A percentile compares a stretch with the other conserved stretches of the same genome.
Conservation (phyloP, 345 rosid species). For the Bretschneidera sinensis region DNA sequence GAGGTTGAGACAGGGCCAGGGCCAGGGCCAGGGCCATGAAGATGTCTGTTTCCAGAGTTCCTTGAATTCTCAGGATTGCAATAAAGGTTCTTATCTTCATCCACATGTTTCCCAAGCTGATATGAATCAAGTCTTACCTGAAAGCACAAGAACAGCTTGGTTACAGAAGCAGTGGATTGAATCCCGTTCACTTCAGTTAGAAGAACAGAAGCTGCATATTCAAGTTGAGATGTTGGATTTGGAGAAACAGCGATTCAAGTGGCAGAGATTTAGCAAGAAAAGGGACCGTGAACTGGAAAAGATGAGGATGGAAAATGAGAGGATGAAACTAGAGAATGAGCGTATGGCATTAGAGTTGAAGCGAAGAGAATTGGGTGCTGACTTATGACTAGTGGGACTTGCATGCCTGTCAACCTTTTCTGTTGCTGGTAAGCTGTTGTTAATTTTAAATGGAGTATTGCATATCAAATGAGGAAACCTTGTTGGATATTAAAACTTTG, state of each 20-base stretch:
- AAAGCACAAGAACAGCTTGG: conserved; percentile 41
- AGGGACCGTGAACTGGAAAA: conserved; percentile 74
- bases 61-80: conserved; percentile 33
- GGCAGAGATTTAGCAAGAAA: conserved; percentile 79
- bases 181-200: conserved; percentile 60
- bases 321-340: conserved; percentile 88
- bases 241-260: conserved; percentile 77
- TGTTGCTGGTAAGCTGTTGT: conserved; percentile 28
- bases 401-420: background rate
- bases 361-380: conserved; percentile 43
- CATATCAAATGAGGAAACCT: conserved; percentile 11
- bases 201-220: conserved; percentile 79
- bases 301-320: conserved; percentile 76
- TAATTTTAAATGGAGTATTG: conserved; percentile 16
- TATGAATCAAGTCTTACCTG: conserved; percentile 44
- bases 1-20: conserved; percentile 45
- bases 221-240: conserved; percentile 70
- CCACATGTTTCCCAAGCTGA: conserved; percentile 41
- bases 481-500: conserved; percentile 11
- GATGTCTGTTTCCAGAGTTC: conserved; percentile 42
- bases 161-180: conserved; percentile 65
- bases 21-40: conserved; percentile 42
- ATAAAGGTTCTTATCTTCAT: conserved; percentile 33
- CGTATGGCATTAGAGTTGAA: conserved; percentile 64
- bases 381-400: conserved; percentile 5